Percentiles rank a stretch among this genome's conserved stretches.
Evolutionary conservation across 2,329 filamentous ascomycete genomes (phyloP).

Genomic region (Aspergillus japonicus): DNA sequence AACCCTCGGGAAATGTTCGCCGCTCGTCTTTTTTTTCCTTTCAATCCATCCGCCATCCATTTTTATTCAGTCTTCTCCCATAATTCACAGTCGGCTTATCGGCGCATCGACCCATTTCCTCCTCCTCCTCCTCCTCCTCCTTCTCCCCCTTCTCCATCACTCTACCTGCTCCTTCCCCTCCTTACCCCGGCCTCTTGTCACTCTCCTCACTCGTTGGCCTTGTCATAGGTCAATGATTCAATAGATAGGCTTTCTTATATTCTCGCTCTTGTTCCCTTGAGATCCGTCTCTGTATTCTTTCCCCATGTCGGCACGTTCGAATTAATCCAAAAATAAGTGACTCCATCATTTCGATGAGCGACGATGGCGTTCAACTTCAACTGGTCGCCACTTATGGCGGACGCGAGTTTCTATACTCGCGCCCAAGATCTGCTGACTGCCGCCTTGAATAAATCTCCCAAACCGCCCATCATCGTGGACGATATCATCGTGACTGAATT

Average conservation of each 20-base stretch:
- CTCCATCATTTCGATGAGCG: constrained; percentile 29
- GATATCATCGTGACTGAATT: constrained; percentile 98
- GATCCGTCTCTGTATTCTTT: background rate
- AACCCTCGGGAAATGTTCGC: constrained; percentile 19
- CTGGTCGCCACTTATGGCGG: constrained; percentile 98
- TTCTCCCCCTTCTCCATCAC: constrained; percentile 7
- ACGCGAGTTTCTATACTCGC: constrained; percentile 84
- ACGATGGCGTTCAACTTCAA: constrained; percentile 99
- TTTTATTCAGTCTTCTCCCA: constrained; percentile 14
- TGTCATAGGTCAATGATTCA: background rate
- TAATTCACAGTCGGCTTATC: constrained; percentile 22
- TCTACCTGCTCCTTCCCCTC: constrained; percentile 5
- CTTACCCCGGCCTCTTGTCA: constrained; percentile 7
- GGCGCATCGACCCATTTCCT: constrained; percentile 22
- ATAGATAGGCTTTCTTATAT: background rate
- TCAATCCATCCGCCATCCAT: background rate
- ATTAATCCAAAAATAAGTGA: constrained; percentile 8
- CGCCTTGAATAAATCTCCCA: constrained; percentile 95
- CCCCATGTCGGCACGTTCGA: constrained; percentile 5
- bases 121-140: constrained; percentile 13
- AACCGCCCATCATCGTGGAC: constrained; percentile 98
- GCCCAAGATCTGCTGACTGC: constrained; percentile 92
- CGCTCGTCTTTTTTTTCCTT: constrained; percentile 10
- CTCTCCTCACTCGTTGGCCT: background rate
- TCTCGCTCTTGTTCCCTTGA: background rate